Evolutionary conservation across 305 asterid genomes (phyloP), one percentile per base, ranked within the genome.

Genomic region (Ilex paraguariensis): DNA sequence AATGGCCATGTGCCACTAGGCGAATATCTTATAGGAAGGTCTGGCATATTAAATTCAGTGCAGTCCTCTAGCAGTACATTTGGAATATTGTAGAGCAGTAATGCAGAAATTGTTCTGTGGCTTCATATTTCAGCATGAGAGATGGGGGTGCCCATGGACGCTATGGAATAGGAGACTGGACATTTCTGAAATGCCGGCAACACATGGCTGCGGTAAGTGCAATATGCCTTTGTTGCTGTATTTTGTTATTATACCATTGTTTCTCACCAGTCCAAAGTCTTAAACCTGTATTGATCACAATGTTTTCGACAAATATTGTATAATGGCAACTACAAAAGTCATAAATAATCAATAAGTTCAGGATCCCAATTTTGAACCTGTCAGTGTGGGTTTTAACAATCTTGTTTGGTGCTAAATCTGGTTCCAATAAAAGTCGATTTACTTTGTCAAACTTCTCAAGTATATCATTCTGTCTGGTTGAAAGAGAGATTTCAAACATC

Each of bases 141-240:
- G 84, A 77, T 79, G 99, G 95, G 67, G 99, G 99, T 64, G 97
- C 99, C 70, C 99, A 93, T 83, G 96, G 95, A 60, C 79, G 97
- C 76, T 93, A 90, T 61, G 96, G 99, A 70, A 68, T 58, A 36
- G 97, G 95, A 80, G 99, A 93, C 70, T 93, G 99, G 97, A 60
- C 85, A 63, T 93, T 76, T 72, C 71, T 74, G 73, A 88, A 90
- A 79, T 93, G 99, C 68, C 90, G 99, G 66, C 92, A 90, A 73
- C 91, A 84, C 70, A 90, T 93, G 97, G 50, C 73, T 66, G 56
- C 71, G 63, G 97, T 79, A 86, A 75, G 90, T 77, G 63, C 65
- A 61, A 31, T 51, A n/a, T 58, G 31, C 65, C 72, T 71, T 14
- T 55, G 16, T 62, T 28, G 42, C 9, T 66, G 40, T 65, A 42